Evolutionary conservation across 345 rosid genomes (phyloP), one percentile per base, ranked within the genome.

Genomic region (Litchi chinensis): DNA sequence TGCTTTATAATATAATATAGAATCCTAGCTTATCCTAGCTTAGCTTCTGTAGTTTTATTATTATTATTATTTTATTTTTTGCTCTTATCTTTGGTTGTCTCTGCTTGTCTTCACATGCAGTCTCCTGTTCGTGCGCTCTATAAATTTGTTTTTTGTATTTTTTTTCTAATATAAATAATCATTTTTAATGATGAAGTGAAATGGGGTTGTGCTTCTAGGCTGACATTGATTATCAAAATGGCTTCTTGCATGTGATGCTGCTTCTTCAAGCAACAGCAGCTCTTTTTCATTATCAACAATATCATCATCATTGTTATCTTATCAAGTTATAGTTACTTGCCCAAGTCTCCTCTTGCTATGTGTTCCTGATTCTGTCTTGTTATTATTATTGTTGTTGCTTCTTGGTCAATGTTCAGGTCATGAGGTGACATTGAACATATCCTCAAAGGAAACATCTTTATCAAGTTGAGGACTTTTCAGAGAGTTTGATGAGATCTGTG

Each of bases 191-290:
- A 24, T 37, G 0, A 40, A 37, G 39, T 24, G 56, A 26, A 24
- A 68, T 48, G 67, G 32, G 68, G 64, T 40, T 39, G 44, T 65
- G 62, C 52, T 24, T 75, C 28, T 76, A 13, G 68, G 76, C 4
- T 60, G 65, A 60, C 21, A n/a, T 60, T 73, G 65, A 86, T 82
- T 73, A 65, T 78, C 65, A 26, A 65, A 48, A 76, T 28, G 56
- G 70, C 65, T 60, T 32, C 59, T 71, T 73, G 85, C 88, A 83
- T 87, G 89, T 83, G 89, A 84, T 76, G 82, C 81, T 82, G 92
- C 78, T 60, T 28, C 77, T 79, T 66, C 71, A 85, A 86, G 89
- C 83, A 87, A 86, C 60, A 67, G 78, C 89, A 84, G 85, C 88
- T 85, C 91, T 83, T 75, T 41, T 68, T 62, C 79, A 46, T 72